Evolutionary conservation across 768 basidiomycete genomes (phyloP).

Genomic region (Dendrothele bispora): DNA sequence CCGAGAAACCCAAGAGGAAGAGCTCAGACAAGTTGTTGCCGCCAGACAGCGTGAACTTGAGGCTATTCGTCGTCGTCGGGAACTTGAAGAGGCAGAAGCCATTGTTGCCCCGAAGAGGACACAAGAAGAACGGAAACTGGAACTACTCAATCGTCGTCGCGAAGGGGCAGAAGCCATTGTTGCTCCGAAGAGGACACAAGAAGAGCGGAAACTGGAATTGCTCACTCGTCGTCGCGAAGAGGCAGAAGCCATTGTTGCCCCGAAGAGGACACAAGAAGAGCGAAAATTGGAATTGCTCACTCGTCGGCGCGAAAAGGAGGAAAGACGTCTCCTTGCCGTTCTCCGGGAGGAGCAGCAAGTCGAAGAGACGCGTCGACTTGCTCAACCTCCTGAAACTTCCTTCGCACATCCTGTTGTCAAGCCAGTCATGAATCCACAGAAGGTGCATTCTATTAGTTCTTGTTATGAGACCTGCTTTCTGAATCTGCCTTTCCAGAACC

Average conservation of each 20-base stretch:
- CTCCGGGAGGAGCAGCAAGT: not conserved
- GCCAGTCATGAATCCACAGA: no score
- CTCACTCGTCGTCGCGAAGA: constrained; percentile 4
- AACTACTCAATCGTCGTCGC: not conserved
- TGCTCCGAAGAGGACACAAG: constrained; percentile 2
- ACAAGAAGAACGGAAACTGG: not conserved
- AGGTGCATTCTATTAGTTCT: no score
- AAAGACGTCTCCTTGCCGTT: constrained; percentile 1
- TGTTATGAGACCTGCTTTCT: no score
- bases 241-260: not conserved
- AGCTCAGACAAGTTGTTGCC: not conserved
- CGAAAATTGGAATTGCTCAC: constrained; percentile 2
- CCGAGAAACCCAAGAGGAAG: not conserved
- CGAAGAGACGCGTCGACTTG: not conserved
- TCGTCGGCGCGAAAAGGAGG: constrained; percentile 3
- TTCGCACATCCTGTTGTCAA: no score
- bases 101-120: no score
- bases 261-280: constrained; percentile 2
- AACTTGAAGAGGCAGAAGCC: no score
- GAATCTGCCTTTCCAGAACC: no score
- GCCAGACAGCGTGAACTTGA: constrained; percentile 1
- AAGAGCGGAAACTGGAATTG: constrained; percentile 1
- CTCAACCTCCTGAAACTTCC: no score
- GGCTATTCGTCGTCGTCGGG: no score
- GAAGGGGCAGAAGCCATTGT: not conserved